phyloP scores from a whole-genome alignment of 768 basidiomycete genomes.

The Pholiota microspora region DNA sequence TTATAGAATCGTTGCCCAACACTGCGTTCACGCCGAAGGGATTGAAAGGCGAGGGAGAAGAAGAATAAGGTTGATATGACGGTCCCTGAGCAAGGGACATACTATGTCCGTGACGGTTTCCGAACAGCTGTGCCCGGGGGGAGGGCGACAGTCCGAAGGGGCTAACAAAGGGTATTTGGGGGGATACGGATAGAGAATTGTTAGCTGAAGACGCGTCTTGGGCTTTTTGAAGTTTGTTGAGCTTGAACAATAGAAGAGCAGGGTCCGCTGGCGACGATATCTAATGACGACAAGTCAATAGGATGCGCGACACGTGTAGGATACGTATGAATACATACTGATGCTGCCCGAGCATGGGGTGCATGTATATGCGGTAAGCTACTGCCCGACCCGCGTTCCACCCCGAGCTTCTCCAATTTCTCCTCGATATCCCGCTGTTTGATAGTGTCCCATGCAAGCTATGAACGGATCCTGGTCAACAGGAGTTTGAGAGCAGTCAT shows the following conservation, averaged over 20 bases:
- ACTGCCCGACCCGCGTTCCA: constrained; percentile 63
- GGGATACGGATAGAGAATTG: constrained; percentile 62
- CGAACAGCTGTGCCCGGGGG: constrained; percentile 37
- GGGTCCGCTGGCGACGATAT: constrained; percentile 92
- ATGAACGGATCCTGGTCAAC: constrained; percentile 3
- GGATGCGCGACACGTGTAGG: constrained; percentile 21
- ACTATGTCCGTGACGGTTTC: constrained; percentile 67
- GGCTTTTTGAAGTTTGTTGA: constrained; percentile 80
- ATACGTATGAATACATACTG: constrained; percentile 50
- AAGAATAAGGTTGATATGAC: constrained; percentile 35
- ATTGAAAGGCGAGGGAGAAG: constrained; percentile 46
- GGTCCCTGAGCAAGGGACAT: constrained; percentile 69
- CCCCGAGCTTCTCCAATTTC: constrained; percentile 77
- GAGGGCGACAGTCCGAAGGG: constrained; percentile 47
- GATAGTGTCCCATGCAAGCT: constrained; percentile 76
- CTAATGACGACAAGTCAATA: constrained; percentile 33
- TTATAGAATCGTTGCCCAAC: constrained; percentile 40
- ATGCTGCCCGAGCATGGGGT: constrained; percentile 80
- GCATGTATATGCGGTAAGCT: constrained; percentile 61
- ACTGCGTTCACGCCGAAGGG: constrained; percentile 62
- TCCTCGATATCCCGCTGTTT: constrained; percentile 75
- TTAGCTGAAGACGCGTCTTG: constrained; percentile 50
- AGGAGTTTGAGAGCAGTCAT: constrained; percentile 8
- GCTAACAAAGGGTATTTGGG: constrained; percentile 50
- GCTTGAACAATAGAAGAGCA: constrained; percentile 74